Percentiles rank a stretch among this genome's conserved stretches.
Evolutionary conservation across 2,329 filamentous ascomycete genomes (phyloP).

Genomic region (Thielaviopsis populi): DNA sequence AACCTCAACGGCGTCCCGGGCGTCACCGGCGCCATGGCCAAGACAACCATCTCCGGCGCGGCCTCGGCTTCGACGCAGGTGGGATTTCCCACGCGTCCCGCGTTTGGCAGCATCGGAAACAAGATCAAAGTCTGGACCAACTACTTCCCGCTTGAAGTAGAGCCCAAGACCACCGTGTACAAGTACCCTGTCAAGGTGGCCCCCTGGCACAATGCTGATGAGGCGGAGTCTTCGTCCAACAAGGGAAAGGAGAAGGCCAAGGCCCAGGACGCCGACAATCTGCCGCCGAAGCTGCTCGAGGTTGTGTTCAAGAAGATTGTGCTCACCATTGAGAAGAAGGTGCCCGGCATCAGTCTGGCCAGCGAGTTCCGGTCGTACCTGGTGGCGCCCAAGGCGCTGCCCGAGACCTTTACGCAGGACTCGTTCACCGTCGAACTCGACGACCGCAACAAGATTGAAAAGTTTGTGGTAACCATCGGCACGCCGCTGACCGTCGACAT

Average conservation of each 20-base stretch:
- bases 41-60: conserved; percentile 19
- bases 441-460: conserved; percentile 24
- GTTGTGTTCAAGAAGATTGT: conserved; percentile 29
- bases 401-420: neutral
- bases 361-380: conserved; percentile 39
- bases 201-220: conserved; percentile 17
- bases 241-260: neutral
- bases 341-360: conserved; percentile 25
- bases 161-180: conserved; percentile 25
- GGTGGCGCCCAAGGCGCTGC: conserved; percentile 15
- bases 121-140: conserved; percentile 37
- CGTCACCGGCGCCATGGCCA: conserved; percentile 24
- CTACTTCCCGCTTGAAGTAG: conserved; percentile 34
- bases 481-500: conserved; percentile 24
- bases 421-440: conserved; percentile 9
- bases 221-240: conserved; percentile 9
- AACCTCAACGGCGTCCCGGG: conserved; percentile 13
- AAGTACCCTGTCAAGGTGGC: conserved; percentile 32
- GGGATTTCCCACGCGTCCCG: conserved; percentile 33
- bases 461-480: conserved; percentile 30
- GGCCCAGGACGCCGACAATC: conserved; percentile 13
- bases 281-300: conserved; percentile 31
- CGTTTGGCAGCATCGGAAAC: conserved; percentile 32
- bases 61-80: conserved; percentile 14
- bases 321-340: conserved; percentile 23